Percentiles rank a stretch among this genome's conserved stretches.
phyloP scores from a whole-genome alignment of 495 filamentous ascomycete species.

The Talaromyces trachyspermus region DNA sequence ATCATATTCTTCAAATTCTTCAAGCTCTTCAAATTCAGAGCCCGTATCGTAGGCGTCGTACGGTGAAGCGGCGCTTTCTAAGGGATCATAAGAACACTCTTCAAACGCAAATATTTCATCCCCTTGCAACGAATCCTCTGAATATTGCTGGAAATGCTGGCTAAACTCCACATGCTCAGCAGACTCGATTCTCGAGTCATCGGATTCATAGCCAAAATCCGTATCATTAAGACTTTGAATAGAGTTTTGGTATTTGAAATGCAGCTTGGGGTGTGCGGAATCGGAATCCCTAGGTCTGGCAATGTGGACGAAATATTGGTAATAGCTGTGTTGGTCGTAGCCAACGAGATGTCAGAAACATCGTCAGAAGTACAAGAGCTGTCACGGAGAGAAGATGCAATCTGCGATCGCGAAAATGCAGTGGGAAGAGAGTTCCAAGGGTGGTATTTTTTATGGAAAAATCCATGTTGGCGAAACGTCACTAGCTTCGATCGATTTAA shows the following conservation, averaged over 20 bases:
- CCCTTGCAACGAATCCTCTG: not conserved
- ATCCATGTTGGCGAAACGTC: constrained; percentile 1
- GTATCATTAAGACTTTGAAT: constrained; percentile 19
- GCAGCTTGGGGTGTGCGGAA: constrained; percentile 26
- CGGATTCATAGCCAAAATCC: constrained; percentile 39
- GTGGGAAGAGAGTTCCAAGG: constrained; percentile 41
- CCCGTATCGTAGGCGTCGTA: constrained; percentile 5
- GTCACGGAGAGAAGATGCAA: constrained; percentile 29
- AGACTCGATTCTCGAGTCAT: constrained; percentile 26
- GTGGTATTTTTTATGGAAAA: constrained; percentile 9
- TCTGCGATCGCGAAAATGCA: constrained; percentile 30
- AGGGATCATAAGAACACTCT: not conserved
- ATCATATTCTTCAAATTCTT: constrained; percentile 2
- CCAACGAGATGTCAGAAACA: constrained; percentile 30
- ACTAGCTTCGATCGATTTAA: too few relatives aligned
- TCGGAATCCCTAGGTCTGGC: constrained; percentile 14
- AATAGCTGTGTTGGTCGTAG: constrained; percentile 16
- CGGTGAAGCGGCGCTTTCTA: constrained; percentile 1
- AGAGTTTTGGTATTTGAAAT: constrained; percentile 29
- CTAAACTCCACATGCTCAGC: constrained; percentile 7
- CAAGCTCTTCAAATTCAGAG: constrained; percentile 5
- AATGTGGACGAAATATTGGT: constrained; percentile 16
- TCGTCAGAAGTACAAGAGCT: constrained; percentile 43
- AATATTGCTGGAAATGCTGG: not conserved
- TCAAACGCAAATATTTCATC: constrained; percentile 8